These are phyloP conservation scores for Rhizopogon salebrosus DNA, from an alignment of 768 basidiomycete species.

Conservation along the genomic window DNA sequence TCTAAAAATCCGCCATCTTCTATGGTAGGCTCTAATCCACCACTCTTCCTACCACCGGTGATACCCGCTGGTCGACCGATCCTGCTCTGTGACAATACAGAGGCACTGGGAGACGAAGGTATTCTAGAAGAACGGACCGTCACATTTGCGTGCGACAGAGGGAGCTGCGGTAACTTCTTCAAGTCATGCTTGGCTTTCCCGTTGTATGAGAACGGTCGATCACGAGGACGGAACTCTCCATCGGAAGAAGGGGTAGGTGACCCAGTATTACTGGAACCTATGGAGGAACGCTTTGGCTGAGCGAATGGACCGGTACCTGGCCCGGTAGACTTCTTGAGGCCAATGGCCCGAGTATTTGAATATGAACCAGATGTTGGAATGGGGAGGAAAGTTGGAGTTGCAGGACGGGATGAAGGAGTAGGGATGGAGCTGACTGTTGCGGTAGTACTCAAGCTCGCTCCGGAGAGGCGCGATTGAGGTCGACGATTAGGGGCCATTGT, in stretches of 20 bases:
- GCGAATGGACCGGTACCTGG: slow-evolving; percentile 35
- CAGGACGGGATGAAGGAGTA: slow-evolving; percentile 63
- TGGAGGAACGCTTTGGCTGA: slow-evolving; percentile 55
- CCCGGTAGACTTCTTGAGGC: slow-evolving; percentile 58
- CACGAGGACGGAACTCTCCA: slow-evolving; percentile 18
- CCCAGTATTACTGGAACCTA: slow-evolving; percentile 40
- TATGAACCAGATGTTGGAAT: slow-evolving; percentile 52
- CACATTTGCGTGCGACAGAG: slow-evolving; percentile 37
- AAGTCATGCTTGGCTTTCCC: slow-evolving; percentile 17
- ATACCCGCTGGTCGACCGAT: slow-evolving; percentile 38
- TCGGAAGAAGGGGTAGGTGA: slow-evolving; percentile 26
- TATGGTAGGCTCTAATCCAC: slow-evolving; percentile 23
- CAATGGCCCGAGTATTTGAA: slow-evolving; percentile 33
- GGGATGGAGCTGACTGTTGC: slow-evolving; percentile 59
- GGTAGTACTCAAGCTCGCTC: slow-evolving; percentile 48
- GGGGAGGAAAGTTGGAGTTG: slow-evolving; percentile 77
- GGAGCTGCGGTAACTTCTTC: slow-evolving; percentile 40
- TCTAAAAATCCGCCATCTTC: slow-evolving; percentile 13
- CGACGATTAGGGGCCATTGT: slow-evolving; percentile 46
- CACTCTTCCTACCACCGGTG: slow-evolving; percentile 40
- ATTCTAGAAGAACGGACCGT: slow-evolving; percentile 43
- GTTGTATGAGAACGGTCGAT: slow-evolving; percentile 24
- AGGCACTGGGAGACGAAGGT: slow-evolving; percentile 32
- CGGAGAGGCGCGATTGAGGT: slow-evolving; percentile 72
- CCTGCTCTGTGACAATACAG: slow-evolving; percentile 35